Evolutionary conservation across 139 green algal genomes (phyloP).

Genomic region (Monoraphidium neglectum): DNA sequence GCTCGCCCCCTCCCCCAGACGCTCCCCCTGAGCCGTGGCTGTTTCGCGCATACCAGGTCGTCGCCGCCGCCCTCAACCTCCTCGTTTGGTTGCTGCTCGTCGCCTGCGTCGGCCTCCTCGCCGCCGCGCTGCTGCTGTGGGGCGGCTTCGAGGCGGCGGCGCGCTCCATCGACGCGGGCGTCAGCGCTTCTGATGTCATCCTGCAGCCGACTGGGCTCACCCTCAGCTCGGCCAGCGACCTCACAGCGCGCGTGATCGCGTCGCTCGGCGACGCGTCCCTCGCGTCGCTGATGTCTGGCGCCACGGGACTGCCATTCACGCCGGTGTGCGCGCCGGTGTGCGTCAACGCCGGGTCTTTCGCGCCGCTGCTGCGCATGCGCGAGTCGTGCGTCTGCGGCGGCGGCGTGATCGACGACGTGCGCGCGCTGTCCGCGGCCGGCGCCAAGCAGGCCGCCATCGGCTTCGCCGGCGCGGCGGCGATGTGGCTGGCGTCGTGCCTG

Average conservation of each 20-base stretch:
- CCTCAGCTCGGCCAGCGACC: background rate
- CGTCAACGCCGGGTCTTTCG: background rate
- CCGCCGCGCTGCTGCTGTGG: background rate
- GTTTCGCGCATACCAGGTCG: too few relatives aligned
- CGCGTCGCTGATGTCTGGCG: background rate
- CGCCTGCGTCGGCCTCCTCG: background rate
- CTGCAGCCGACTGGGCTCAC: background rate
- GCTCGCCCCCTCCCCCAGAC: too few relatives aligned
- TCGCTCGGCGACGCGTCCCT: background rate
- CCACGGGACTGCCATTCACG: background rate
- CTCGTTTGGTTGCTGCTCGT: background rate
- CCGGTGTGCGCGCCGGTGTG: background rate
- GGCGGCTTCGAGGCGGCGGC: background rate
- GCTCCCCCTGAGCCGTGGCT: too few relatives aligned
- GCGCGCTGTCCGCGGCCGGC: too few relatives aligned
- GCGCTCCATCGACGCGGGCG: background rate
- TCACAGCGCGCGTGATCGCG: background rate
- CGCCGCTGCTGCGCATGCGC: background rate
- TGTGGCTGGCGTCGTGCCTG: too few relatives aligned
- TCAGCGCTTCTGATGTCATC: background rate
- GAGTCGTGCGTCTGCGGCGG: background rate
- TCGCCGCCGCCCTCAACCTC: too few relatives aligned
- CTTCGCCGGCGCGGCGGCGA: too few relatives aligned
- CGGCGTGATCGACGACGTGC: conserved; percentile 18
- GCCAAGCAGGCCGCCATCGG: too few relatives aligned